Evolutionary conservation across 2,329 filamentous ascomycete species (phyloP), one percentile per base, ranked within the genome.

Genomic region (Aspergillus ruber): DNA sequence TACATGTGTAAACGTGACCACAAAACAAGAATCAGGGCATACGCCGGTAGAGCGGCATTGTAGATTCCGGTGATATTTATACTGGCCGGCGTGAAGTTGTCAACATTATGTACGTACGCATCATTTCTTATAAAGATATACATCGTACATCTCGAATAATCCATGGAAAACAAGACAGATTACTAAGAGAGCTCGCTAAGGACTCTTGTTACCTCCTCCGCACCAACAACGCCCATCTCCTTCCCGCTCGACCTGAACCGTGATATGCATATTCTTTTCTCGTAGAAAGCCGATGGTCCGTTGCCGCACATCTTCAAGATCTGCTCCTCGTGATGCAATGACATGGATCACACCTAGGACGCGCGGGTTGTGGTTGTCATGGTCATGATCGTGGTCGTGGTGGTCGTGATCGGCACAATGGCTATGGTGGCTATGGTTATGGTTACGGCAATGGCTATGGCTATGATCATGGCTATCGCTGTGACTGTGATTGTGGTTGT

Each of bases 341-440:
- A 96, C 80, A 62, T 96, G 91, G 51, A 96, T 90, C 1, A 93
- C 85, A 2, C 91, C 91, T 10, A 90, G 72, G 2, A 96, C 77
- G 62, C 62, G 58, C 45, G 55, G 56, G 8, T 47, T 52, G 36
- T 51, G 45, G 40, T 49, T 54, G 23, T 49, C 21, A 48, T 59
- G 54, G 17, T 53, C 39, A 48, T 59, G 54, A 15, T 53, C 39
- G 48, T 64, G 50, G 41, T 44, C 35, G 44, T 60, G 46, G 43
- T 54, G 47, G 4, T 27, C 25, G 3, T 27, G 25, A 27, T 27
- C 25, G 25, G 25, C 25, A 27, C 25, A 27, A 27, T 27, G 25
- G 25, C 25, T 27, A 9, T 27, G 25, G 35, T 57, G 44, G 23
- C 60, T 46, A n/a, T 68, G 61, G 17, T 49, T 45, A 50, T 70